Evolutionary conservation across 768 basidiomycete species (phyloP), one percentile per base, ranked within the genome.

Genomic region (Goffeauzyma gilvescens): DNA sequence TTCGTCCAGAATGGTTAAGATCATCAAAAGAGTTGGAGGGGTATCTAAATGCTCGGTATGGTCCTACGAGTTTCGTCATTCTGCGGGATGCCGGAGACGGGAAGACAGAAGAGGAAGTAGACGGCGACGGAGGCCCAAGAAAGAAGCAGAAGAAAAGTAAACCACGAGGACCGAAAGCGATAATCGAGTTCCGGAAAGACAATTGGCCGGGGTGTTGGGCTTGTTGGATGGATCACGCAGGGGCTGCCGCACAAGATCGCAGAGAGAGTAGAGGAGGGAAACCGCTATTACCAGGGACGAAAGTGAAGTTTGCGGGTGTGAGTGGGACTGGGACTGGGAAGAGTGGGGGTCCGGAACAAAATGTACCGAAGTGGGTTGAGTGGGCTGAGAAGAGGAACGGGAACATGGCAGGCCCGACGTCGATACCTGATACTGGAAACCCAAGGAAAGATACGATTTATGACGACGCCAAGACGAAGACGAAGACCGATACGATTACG

Each of bases 171-270:
- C 45, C 44, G 17, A 57, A 55, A 38, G 58, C 55, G 3, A 46
- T 63, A 3, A 53, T 63, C 2, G 62, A 62, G 32, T 64, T 60
- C 36, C 50, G 46, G 33, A 50, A 51, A 31, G 51, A 52, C 10
- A 64, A 61, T 52, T 57, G 57, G 58, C 53, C 54, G 21, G 61
- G 61, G 13, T 63, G 61, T 44, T 63, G 61, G 61, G 59, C 58
- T 1, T 63, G 61, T 40, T 57, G 55, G 57, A 57, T 50, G 35
- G 61, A 63, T 52, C 55, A 58, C 42, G 17, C 34, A 21, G 34
- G 41, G 25, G 46, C 25, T 44, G 21, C 36, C 28, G n/a, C 32
- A n/a, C n/a, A n/a, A n/a, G n/a, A n/a, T n/a, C n/a, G n/a, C n/a
- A n/a, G n/a, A 23, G 8, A 22, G 18, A 23, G 44, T 24, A 20